A percentile compares a stretch with the other conserved stretches of the same genome.
Conservation (phyloP, 805 yeast species). For the Pichia californica region DNA sequence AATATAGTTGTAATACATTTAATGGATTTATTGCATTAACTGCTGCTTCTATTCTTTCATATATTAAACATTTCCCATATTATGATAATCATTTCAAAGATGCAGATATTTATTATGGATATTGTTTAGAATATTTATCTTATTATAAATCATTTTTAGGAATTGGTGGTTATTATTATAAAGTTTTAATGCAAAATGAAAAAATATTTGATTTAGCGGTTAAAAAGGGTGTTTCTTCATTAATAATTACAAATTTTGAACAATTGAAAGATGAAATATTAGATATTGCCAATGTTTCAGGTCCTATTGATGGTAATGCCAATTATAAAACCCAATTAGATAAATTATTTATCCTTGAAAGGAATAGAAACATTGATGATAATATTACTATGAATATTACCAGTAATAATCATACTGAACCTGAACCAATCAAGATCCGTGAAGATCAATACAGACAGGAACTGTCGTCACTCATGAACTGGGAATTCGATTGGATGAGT, state of each 20-base stretch:
- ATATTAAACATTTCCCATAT: slow-evolving; percentile 3
- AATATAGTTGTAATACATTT: slow-evolving; percentile 2
- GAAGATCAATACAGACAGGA: not conserved
- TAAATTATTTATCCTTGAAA: not conserved
- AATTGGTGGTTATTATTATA: slow-evolving; percentile 1
- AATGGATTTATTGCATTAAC: slow-evolving; percentile 4
- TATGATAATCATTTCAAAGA: not conserved
- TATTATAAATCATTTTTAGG: not conserved
- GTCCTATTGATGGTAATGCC: not conserved
- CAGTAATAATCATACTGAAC: too few relatives aligned
- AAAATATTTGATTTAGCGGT: slow-evolving; percentile 4
- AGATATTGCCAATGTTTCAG: slow-evolving; percentile 2
- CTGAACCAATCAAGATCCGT: not conserved
- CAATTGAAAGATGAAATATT: not conserved
- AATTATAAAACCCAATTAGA: not conserved
- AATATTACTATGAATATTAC: too few relatives aligned
- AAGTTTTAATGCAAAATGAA: not conserved
- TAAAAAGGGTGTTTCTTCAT: not conserved
- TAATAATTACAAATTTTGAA: not conserved
- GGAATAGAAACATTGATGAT: not conserved
- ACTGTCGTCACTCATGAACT: not conserved
- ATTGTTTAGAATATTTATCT: not conserved
- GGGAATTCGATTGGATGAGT: slow-evolving; percentile 1
- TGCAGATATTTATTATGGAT: not conserved
- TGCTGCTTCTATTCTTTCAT: not conserved